These are phyloP conservation scores for Alternaria infectoria DNA, from an alignment of 2,329 filamentous ascomycete species.

Conservation along the genomic window DNA sequence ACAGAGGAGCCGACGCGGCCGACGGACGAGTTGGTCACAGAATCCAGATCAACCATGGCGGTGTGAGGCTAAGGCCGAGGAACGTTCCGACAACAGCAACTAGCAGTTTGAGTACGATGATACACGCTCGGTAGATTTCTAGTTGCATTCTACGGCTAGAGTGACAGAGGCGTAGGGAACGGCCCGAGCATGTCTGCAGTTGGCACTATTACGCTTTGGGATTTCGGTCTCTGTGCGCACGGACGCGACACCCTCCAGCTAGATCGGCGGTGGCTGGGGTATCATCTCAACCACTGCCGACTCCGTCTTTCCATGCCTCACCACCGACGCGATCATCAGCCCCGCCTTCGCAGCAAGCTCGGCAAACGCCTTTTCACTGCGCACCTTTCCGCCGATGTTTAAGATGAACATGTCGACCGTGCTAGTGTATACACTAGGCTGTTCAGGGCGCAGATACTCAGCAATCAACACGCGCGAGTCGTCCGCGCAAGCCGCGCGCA, in stretches of 20 bases:
- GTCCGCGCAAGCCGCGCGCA: constrained; percentile 4
- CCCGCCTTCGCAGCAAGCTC: constrained; percentile 11
- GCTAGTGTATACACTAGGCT: constrained; percentile 5
- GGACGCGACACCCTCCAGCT: not conserved
- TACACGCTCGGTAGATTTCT: not conserved
- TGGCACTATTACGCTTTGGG: not conserved
- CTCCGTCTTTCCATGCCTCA: constrained; percentile 6
- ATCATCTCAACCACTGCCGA: constrained; percentile 10
- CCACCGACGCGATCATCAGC: constrained; percentile 8
- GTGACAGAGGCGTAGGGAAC: not conserved
- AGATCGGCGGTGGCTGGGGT: not conserved
- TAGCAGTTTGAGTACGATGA: not conserved
- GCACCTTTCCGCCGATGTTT: constrained; percentile 13
- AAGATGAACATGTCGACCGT: constrained; percentile 12
- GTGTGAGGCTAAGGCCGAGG: not conserved
- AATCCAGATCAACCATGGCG: not conserved
- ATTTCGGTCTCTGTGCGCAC: not conserved
- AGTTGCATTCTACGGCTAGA: not conserved
- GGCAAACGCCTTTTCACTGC: constrained; percentile 5
- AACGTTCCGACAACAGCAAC: not conserved
- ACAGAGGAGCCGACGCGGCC: not conserved
- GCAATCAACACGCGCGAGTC: constrained; percentile 11
- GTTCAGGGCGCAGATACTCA: constrained; percentile 5
- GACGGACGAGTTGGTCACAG: not conserved
- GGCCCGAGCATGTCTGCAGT: not conserved